phyloP scores from a whole-genome alignment of 1,139 yeast genomes.

The Wickerhamiella infanticola region DNA sequence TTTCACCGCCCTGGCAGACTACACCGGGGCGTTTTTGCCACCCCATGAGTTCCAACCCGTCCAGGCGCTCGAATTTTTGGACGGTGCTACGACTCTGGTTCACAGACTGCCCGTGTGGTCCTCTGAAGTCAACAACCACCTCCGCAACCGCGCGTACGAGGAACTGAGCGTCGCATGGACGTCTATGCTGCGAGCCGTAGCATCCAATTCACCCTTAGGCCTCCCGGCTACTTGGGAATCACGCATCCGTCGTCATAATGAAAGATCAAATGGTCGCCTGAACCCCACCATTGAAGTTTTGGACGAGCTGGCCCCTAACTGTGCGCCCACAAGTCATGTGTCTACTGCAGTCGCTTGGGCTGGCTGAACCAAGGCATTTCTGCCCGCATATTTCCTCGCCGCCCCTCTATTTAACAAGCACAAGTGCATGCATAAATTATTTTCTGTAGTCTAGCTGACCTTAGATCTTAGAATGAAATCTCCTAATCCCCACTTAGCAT shows the following conservation, averaged over 20 bases:
- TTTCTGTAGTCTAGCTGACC: neutral
- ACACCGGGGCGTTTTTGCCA: conserved; percentile 61
- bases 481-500: neutral
- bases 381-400: no score
- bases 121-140: conserved; percentile 57
- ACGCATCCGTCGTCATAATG: conserved; percentile 46
- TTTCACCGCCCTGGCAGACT: conserved; percentile 63
- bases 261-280: conserved; percentile 30
- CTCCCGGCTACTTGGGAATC: conserved; percentile 36
- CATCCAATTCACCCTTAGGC: conserved; percentile 25
- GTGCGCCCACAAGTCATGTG: neutral
- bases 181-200: conserved; percentile 38
- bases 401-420: no score
- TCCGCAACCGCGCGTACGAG: conserved; percentile 57
- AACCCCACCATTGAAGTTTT: conserved; percentile 5
- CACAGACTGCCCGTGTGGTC: conserved; percentile 60
- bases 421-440: no score
- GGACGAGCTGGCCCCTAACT: neutral
- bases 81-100: conserved; percentile 47
- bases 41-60: conserved; percentile 57
- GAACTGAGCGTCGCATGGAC: conserved; percentile 70
- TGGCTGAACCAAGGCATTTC: neutral
- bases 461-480: neutral
- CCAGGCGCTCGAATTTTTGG: conserved; percentile 51
- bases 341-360: neutral